Evolutionary conservation across 2,329 filamentous ascomycete species (phyloP), one percentile per base, ranked within the genome.

Genomic region (Septoria linicola): DNA sequence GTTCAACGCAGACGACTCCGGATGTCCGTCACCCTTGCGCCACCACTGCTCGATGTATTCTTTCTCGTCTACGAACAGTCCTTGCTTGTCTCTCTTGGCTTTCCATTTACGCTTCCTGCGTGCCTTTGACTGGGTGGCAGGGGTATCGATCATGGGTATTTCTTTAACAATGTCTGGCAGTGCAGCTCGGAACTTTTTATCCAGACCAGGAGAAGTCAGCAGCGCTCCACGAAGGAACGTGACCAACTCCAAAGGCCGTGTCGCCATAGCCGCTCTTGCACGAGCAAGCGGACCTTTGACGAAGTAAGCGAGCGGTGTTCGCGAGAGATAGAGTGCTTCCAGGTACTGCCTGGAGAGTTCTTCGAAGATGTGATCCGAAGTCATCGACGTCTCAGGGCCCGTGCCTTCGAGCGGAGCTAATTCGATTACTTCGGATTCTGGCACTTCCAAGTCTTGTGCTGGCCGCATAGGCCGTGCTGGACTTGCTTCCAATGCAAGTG

Each of bases 251-350:
- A 73, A 71, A 68, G 85, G 81, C 34, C 83, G 76, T 5, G 78
- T 71, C 51, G 84, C 81, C 57, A 89, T 89, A 11, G 83, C 80
- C 40, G 84, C 85, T 53, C 88, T 80, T 39, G 87, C 84, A 60
- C 87, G 80, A 37, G 88, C 88, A 16, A 93, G 73, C 1, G 88
- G 87, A 0, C 88, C 88, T 72, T 93, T 93, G 16, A 85, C 85
- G 69, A 92, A 91, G 68, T 91, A 93, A 51, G 88, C 88, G 50
- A 92, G 72, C 3, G 88, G 89, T 27, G 86, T 88, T 78, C 88
- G 71, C 7, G 67, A 72, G 8, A 73, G 60, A 65, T 80, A 77
- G 56, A 78, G 60, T 25, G 72, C 68, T 11, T 76, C 72, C 16
- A 77, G 63, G 51, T 71, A 72, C 40, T 71, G 64, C 19, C 66